Conservation (phyloP, 2,329 filamentous ascomycete species). For the Colletotrichum somersetense region DNA sequence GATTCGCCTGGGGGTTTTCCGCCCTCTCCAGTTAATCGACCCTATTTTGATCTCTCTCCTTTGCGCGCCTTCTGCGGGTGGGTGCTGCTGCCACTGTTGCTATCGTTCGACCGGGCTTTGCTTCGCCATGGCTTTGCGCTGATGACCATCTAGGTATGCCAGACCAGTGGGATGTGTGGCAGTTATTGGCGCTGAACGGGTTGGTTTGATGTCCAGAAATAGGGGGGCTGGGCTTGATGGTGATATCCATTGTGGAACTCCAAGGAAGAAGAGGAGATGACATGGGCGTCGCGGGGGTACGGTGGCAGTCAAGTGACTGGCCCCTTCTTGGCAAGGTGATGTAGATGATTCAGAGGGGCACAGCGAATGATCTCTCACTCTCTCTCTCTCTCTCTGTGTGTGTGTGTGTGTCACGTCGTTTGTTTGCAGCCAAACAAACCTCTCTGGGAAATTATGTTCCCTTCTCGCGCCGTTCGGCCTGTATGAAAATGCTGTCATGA, state of each 20-base stretch:
- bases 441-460: slow-evolving; percentile 13
- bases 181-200: background rate
- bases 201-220: slow-evolving; percentile 3
- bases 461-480: slow-evolving; percentile 1
- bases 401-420: background rate
- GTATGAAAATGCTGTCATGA: slow-evolving; percentile 11
- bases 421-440: background rate
- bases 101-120: slow-evolving; percentile 10
- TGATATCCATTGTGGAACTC: background rate
- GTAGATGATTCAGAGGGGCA: slow-evolving; percentile 1
- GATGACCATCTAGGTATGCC: background rate
- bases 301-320: background rate
- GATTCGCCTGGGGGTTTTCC: background rate
- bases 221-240: slow-evolving; percentile 7
- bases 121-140: background rate
- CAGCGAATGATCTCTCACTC: background rate
- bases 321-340: background rate
- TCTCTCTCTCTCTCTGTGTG: no score
- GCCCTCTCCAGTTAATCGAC: no score
- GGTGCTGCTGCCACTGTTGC: background rate
- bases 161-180: background rate
- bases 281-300: background rate
- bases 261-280: background rate
- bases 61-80: no score
- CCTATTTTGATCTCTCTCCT: background rate